Evolutionary conservation across 495 filamentous ascomycete species (phyloP).

Genomic region (Aspergillus wentii): DNA sequence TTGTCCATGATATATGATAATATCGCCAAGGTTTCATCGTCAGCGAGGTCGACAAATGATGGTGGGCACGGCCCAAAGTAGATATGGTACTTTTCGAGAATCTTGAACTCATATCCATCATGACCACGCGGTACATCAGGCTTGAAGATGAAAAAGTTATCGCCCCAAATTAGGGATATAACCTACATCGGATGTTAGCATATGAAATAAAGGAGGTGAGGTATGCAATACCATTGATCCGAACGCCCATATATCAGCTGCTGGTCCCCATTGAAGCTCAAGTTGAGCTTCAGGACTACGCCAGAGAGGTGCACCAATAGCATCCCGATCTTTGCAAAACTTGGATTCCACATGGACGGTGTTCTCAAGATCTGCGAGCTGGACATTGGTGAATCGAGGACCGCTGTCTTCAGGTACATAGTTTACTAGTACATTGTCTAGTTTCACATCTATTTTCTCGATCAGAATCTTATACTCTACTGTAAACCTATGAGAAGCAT

Average conservation of each 20-base stretch:
- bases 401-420: conserved; percentile 14
- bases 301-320: conserved; percentile 29
- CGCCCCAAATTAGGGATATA: conserved; percentile 29
- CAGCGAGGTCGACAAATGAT: conserved; percentile 21
- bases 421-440: conserved; percentile 38
- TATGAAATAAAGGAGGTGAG: background rate
- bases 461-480: background rate
- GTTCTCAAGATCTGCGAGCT: conserved; percentile 33
- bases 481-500: conserved; percentile 3
- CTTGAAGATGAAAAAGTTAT: conserved; percentile 29
- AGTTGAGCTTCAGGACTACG: conserved; percentile 31
- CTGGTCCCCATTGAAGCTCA: conserved; percentile 22
- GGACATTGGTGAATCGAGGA: conserved; percentile 30
- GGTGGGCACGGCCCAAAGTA: conserved; percentile 35
- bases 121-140: conserved; percentile 25
- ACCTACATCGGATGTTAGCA: conserved; percentile 25
- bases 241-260: conserved; percentile 40
- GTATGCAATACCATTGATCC: conserved; percentile 28
- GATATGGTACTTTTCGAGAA: conserved; percentile 28
- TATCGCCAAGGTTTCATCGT: conserved; percentile 3
- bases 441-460: conserved; percentile 30
- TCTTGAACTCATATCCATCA: conserved; percentile 31
- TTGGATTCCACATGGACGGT: conserved; percentile 22
- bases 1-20: conserved; percentile 9
- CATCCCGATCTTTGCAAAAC: conserved; percentile 28